Percentiles rank a stretch among this genome's conserved stretches.
phyloP scores from a whole-genome alignment of 805 yeast species.

The Blastobotrys muscicola region DNA sequence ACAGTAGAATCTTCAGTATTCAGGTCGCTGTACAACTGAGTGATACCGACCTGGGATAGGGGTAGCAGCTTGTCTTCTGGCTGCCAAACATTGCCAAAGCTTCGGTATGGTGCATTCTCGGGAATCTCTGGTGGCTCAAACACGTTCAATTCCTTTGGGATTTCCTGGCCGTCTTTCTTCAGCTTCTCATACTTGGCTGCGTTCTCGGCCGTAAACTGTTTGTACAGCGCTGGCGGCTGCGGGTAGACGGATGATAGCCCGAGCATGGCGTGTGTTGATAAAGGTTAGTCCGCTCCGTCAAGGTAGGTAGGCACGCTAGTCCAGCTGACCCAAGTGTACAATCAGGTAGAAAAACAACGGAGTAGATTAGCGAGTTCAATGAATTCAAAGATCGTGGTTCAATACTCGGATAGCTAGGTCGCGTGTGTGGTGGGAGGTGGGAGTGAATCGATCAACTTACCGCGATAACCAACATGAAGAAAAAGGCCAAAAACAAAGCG shows the following conservation, averaged over 20 bases:
- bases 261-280: slow-evolving; percentile 6
- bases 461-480: background rate
- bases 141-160: slow-evolving; percentile 11
- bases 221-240: slow-evolving; percentile 82
- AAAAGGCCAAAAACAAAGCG: background rate
- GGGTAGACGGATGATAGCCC: slow-evolving; percentile 71
- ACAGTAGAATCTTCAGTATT: slow-evolving; percentile 12
- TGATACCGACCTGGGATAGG: slow-evolving; percentile 65
- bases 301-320: background rate
- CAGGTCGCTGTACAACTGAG: slow-evolving; percentile 49
- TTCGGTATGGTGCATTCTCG: slow-evolving; percentile 50
- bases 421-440: background rate
- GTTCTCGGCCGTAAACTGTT: slow-evolving; percentile 65
- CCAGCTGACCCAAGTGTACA: too few species aligned
- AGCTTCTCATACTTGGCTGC: slow-evolving; percentile 27
- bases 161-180: slow-evolving; percentile 12
- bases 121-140: slow-evolving; percentile 29
- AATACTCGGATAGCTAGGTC: too few species aligned
- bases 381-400: too few species aligned
- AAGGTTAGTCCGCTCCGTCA: too few species aligned
- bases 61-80: slow-evolving; percentile 61
- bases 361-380: background rate
- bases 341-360: background rate
- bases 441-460: background rate
- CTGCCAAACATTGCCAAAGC: slow-evolving; percentile 83